Evolutionary conservation across 2,329 filamentous ascomycete species (phyloP), one percentile per base, ranked within the genome.

Genomic region (Pseudopyricularia cyperi): DNA sequence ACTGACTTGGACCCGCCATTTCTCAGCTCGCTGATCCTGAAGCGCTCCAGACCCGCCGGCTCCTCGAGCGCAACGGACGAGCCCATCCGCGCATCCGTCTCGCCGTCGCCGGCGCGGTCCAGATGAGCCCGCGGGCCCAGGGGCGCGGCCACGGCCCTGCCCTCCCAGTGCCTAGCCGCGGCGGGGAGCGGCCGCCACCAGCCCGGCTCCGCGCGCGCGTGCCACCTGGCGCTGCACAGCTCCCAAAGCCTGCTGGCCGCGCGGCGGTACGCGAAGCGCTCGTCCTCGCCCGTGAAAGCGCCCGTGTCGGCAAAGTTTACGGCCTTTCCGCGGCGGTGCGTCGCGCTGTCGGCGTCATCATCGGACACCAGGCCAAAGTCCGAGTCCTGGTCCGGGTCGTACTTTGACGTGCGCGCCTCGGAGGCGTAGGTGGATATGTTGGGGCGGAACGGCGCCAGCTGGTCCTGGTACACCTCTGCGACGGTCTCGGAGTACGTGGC

Each of bases 161-260:
- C 65, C 61, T 88, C 85, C 85, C 85, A 89, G 58, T 82, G 75
- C 49, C 86, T 66, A 12, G 79, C 76, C 55, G 83, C 79, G 0
- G 64, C 55, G 1, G 80, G 75, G 46, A 88, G 60, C 2, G 86
- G 85, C 55, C 75, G 75, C 77, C 83, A 85, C 85, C 86, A 90
- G 7, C 66, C 72, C 7, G 72, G 67, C 4, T 75, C 77, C 4
- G 67, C 70, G 47, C 85, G 68, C 3, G 74, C 73, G 69, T 88
- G 87, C 87, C 87, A 91, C 55, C 76, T 71, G 35, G 71, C 72
- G 17, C 85, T 80, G 64, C 86, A 91, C 62, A 93, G 80, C 67
- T 93, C 86, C 87, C 86, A 93, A 3, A 93, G 68, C n/a, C 87
- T 71, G 57, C 83, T 87, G 44, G 80, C 74, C 2, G 87, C 87